Evolutionary conservation across 768 basidiomycete genomes (phyloP).

Genomic region (Paxillus rubicundulus): DNA sequence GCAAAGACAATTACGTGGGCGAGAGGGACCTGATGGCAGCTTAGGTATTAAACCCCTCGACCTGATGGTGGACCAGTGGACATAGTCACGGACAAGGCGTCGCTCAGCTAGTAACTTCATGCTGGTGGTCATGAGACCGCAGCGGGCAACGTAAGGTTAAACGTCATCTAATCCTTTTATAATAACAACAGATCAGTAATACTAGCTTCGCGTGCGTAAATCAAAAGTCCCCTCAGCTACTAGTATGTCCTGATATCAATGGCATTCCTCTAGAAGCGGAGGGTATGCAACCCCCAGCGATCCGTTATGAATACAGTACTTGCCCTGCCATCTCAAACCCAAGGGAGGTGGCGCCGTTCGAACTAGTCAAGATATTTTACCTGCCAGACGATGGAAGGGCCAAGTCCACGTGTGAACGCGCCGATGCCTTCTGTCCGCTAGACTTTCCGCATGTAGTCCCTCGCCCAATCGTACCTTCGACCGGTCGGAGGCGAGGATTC

Average conservation of each 20-base stretch:
- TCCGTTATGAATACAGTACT: slow-evolving; percentile 43
- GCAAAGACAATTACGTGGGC: neutral
- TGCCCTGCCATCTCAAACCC: slow-evolving; percentile 93
- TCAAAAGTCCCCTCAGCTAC: neutral
- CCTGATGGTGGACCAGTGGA: no score
- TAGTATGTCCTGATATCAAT: neutral
- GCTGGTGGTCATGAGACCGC: neutral
- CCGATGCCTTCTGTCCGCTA: slow-evolving; percentile 80
- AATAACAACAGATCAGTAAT: neutral
- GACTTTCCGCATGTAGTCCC: slow-evolving; percentile 80
- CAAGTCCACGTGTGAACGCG: slow-evolving; percentile 90
- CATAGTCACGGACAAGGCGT: no score
- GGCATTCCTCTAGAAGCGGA: neutral
- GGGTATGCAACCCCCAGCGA: neutral
- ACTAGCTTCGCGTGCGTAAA: slow-evolving; percentile 1
- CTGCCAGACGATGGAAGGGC: slow-evolving; percentile 87
- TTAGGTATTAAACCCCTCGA: neutral
- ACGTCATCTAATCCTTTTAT: neutral
- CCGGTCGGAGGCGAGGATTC: slow-evolving; percentile 73
- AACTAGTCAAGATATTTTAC: slow-evolving; percentile 23
- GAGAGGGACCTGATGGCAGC: neutral
- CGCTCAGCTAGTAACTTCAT: no score
- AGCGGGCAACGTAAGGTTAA: neutral
- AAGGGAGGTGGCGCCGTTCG: slow-evolving; percentile 95
- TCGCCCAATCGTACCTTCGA: slow-evolving; percentile 77